Percentiles rank a stretch among this genome's conserved stretches.
phyloP scores from a whole-genome alignment of 345 rosid species.

The Gossypium longicalyx region DNA sequence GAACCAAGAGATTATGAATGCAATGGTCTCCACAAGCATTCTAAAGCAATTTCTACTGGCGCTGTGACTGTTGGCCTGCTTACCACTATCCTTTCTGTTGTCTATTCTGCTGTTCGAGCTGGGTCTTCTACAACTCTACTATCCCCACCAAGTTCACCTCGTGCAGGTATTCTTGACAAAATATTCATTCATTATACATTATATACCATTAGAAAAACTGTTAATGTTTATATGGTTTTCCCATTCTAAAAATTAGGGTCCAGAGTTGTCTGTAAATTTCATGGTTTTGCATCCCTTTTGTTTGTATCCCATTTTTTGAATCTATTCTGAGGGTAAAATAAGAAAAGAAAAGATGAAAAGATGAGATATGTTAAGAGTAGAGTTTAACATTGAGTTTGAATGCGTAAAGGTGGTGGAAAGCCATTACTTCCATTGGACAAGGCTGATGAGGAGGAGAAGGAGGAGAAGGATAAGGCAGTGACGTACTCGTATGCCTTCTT shows the following conservation, averaged over 20 bases:
- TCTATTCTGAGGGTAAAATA: background rate
- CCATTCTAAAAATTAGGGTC: background rate
- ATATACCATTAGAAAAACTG: background rate
- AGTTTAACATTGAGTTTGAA: background rate
- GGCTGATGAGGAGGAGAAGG: slow-evolving; percentile 64
- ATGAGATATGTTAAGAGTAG: background rate
- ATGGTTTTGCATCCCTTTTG: background rate
- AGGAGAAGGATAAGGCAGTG: slow-evolving; percentile 69
- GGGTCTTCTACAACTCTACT: slow-evolving; percentile 92
- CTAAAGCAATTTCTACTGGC: slow-evolving; percentile 86
- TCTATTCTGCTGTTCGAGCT: slow-evolving; percentile 96
- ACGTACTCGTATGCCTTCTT: slow-evolving; percentile 91
- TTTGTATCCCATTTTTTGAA: background rate
- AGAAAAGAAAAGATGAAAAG: background rate
- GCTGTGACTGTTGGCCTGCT: slow-evolving; percentile 79
- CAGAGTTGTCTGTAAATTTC: background rate
- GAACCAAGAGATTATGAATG: slow-evolving; percentile 92
- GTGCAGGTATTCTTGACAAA: slow-evolving; percentile 50
- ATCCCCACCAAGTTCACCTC: slow-evolving; percentile 87
- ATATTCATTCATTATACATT: background rate
- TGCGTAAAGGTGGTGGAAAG: slow-evolving; percentile 42
- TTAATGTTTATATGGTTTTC: background rate
- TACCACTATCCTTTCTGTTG: slow-evolving; percentile 87
- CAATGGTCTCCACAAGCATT: slow-evolving; percentile 92
- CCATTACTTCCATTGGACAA: slow-evolving; percentile 89